Base-by-base conservation (phyloP, 345 rosid genomes). In the Heritiera littoralis region DNA sequence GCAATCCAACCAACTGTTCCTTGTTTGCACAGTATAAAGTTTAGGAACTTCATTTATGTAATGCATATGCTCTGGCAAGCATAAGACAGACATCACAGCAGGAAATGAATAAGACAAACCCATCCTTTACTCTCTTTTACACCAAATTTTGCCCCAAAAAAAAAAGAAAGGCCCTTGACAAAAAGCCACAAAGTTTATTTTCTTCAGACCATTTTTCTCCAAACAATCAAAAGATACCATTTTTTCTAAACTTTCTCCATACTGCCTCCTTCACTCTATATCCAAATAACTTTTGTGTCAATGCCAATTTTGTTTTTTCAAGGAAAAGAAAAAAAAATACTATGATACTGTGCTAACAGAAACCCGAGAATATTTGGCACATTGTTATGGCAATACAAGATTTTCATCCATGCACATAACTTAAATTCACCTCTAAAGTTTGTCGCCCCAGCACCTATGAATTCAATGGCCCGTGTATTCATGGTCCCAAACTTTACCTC, bases 401-500 rank as follows among this genome's bases (percentile, higher is more conserved):
- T 55, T 40, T 41, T 7, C 45, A 59, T 8, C 49, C 61, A 32
- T 32, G 35, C 40, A 63, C n/a, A 35, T 8, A 30, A 60, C 59
- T 59, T 83, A 79, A 80, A 12, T 55, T 84, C 83, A 95, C 99
- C 99, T 89, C 81, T 86, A 77, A 90, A 96, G 83, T 87, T 90
- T 79, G 85, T 87, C 78, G 99, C 99, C 77, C 99, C 97, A 78
- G 94, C 98, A 72, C 99, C 98, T 72, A 96, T 84, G 77, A 96
- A 92, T 76, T 91, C 88, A 55, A 96, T 82, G 60, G 99, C 99
- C 76, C 97, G 89, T 60, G 95, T 91, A 81, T 96, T 96, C 99
- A 96, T 91, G 64, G 97, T 92, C 78, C 97, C 98, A 89, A 96
- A 96, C 88, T 96, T 94, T 41, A 96, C 98, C 77, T 96, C 99